These are phyloP conservation scores for Colletotrichum endophyticum DNA, from an alignment of 2,329 filamentous ascomycete genomes.

Conservation along the genomic window DNA sequence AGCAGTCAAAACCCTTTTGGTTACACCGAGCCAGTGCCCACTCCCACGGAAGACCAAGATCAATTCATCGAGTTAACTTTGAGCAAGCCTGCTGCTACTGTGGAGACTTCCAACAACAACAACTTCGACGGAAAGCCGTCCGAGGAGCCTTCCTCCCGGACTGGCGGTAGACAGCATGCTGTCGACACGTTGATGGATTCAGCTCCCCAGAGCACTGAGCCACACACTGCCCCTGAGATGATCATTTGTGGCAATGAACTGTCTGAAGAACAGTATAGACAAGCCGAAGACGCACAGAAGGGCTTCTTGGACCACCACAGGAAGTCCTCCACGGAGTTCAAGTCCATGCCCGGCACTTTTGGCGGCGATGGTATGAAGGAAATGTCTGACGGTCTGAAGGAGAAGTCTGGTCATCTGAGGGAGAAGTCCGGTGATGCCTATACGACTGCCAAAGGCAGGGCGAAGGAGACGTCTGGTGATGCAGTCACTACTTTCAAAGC, in stretches of 20 bases:
- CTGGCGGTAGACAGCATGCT: not conserved
- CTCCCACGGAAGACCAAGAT: not conserved
- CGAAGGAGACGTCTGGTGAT: not conserved
- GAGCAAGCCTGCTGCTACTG: not conserved
- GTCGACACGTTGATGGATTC: not conserved
- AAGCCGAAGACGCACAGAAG: not conserved
- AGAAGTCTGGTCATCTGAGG: not conserved
- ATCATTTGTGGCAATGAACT: not conserved
- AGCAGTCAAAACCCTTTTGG: not conserved
- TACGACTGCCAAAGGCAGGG: not conserved
- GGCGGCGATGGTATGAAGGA: not conserved
- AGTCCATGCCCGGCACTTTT: not conserved
- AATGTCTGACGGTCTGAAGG: not conserved
- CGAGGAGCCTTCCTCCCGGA: not conserved
- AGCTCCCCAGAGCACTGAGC: not conserved
- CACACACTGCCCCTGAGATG: not conserved
- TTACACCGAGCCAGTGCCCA: not conserved
- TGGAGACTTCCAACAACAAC: not conserved
- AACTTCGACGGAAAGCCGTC: not conserved
- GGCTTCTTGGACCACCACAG: not conserved
- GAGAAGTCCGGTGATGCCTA: not conserved
- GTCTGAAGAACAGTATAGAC: not conserved
- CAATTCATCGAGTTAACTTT: not conserved
- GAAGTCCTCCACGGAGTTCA: slow-evolving; percentile 9
- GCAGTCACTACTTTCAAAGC: not conserved